These are phyloP conservation scores for Notholithocarpus densiflorus DNA, from an alignment of 306 rosid genomes.

Conservation along the genomic window DNA sequence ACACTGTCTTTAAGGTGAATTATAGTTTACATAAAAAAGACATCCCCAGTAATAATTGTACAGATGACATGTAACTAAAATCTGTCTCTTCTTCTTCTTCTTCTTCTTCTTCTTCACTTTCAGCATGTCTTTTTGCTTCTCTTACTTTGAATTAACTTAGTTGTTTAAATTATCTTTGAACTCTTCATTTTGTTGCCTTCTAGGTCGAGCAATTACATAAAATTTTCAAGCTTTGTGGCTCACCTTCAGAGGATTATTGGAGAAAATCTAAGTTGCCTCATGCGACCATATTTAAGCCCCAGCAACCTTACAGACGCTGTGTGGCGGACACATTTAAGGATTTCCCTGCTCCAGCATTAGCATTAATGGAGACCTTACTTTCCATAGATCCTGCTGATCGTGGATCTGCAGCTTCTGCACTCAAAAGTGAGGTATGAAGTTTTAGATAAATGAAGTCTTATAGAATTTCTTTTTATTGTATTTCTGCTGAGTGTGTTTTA, in stretches of 20 bases:
- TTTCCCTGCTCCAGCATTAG: slow-evolving; percentile 76
- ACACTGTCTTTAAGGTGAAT: neutral
- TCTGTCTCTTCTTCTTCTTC: neutral
- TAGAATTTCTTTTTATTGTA: slow-evolving; percentile 1
- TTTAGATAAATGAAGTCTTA: neutral
- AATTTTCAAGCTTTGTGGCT: slow-evolving; percentile 92
- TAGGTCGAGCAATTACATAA: slow-evolving; percentile 94
- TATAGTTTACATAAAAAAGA: neutral
- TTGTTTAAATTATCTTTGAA: slow-evolving; percentile 19
- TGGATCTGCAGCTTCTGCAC: slow-evolving; percentile 78
- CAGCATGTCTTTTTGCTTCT: slow-evolving; percentile 1
- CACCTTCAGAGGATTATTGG: slow-evolving; percentile 94
- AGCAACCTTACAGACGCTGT: slow-evolving; percentile 81
- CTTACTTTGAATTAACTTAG: slow-evolving; percentile 1
- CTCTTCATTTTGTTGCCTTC: slow-evolving; percentile 22
- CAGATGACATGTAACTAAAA: neutral
- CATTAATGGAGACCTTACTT: slow-evolving; percentile 67
- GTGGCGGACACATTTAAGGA: slow-evolving; percentile 86
- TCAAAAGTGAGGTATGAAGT: slow-evolving; percentile 67
- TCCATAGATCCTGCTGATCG: slow-evolving; percentile 94
- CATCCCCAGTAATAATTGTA: neutral
- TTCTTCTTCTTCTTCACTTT: neutral
- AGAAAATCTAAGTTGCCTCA: slow-evolving; percentile 93
- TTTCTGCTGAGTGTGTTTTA: neutral
- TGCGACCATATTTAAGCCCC: slow-evolving; percentile 94